Conservation (phyloP, 495 filamentous ascomycete species). For the Penicillium robsamsonii region DNA sequence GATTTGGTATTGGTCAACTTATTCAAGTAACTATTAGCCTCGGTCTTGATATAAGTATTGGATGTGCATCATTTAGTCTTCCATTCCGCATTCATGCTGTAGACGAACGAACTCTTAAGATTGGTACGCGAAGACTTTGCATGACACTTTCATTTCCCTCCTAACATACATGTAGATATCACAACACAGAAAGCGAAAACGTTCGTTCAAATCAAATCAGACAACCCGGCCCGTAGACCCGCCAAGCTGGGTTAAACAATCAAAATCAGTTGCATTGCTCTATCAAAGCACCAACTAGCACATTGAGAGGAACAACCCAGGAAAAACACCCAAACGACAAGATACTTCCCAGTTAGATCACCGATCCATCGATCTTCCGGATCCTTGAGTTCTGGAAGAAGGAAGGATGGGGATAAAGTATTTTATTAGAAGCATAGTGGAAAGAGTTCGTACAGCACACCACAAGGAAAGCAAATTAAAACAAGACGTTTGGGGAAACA, state of each 20-base stretch:
- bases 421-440: constrained; percentile 29
- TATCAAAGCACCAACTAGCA: not conserved
- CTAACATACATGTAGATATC: constrained; percentile 6
- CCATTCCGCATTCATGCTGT: not conserved
- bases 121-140: not conserved
- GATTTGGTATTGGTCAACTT: not conserved
- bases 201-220: not conserved
- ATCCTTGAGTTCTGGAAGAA: constrained; percentile 5
- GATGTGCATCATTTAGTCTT: not conserved
- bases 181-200: not conserved
- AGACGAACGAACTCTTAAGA: not conserved
- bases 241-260: constrained; percentile 6
- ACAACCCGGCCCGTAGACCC: constrained; percentile 1
- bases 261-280: constrained; percentile 1
- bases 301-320: not conserved
- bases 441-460: constrained; percentile 26
- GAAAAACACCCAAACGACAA: not conserved
- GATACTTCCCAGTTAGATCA: not conserved
- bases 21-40: not conserved
- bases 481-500: constrained; percentile 20
- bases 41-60: not conserved
- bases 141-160: not conserved
- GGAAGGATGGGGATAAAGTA: constrained; percentile 13
- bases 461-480: constrained; percentile 21
- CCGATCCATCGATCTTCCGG: constrained; percentile 2